Base-by-base conservation (phyloP, 2,329 filamentous ascomycete genomes). In the Pyricularia grisea region DNA sequence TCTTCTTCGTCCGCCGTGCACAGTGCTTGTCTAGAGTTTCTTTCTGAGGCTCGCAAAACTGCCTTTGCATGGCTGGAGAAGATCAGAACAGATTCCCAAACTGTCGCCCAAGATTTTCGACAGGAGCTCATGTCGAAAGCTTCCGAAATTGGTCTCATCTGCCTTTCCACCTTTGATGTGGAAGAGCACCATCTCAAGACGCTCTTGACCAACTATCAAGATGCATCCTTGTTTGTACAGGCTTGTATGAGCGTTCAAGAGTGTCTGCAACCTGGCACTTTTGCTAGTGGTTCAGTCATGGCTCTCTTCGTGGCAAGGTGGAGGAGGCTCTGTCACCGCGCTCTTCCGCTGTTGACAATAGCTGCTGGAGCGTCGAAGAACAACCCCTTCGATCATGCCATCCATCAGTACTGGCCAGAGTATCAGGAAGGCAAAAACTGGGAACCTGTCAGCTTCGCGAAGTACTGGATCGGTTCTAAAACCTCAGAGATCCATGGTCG, bases 151-250 rank as follows among this genome's bases (percentile, higher is more conserved):
- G 78, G 80, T 0, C 70, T 84, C 50, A 76, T 81, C 1, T 83
- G 82, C 68, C 72, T 75, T 3, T 72, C 73, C n/a, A 82, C 83
- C 0, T 86, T 83, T 67, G 78, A 85, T 68, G 71, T 82, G 1
- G 81, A 84, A 20, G 65, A 71, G 0, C 9, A 70, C 0, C 71
- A 77, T 27, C 69, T 82, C 1, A 30, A 71, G 0, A 17, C 6
- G 0, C 68, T 80, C 0, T 71, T 85, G 0, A 33, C 67, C 0
- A 70, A 69, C 0, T 12, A 71, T 2, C 50, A 72, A 1, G 73
- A 78, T 65, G 71, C 79, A 2, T 75, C 78, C 0, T 71, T 77
- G 10, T 76, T 80, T 23, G 71, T 81, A 0, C 75, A 80, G 69
- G 80, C 78, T 66, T 76, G 73, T 11, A 79, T 81, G 23, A 71